phyloP scores from a whole-genome alignment of 129 eudicot species.

The Scalesia atractyloides region DNA sequence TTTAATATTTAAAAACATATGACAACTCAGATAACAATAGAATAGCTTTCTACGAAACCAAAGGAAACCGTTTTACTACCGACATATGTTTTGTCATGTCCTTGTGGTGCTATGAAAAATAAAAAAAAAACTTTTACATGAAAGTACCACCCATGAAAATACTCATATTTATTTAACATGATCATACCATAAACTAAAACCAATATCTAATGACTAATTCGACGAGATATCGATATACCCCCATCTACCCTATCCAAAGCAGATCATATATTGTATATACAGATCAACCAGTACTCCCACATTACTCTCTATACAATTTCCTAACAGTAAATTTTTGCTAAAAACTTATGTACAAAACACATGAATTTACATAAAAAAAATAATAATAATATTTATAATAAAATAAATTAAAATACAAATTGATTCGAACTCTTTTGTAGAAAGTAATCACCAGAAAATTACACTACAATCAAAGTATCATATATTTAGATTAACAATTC shows the following conservation, averaged over 20 bases:
- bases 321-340: background rate
- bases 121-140: background rate
- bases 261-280: conserved; percentile 20
- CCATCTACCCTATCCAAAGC: background rate
- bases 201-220: background rate
- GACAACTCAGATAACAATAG: background rate
- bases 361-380: background rate
- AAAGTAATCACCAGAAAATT: background rate
- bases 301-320: background rate
- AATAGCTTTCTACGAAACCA: background rate
- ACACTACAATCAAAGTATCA: background rate
- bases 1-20: background rate
- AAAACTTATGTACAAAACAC: background rate
- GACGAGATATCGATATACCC: background rate
- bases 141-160: background rate
- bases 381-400: background rate
- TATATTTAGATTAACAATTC: background rate
- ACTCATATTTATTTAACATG: background rate
- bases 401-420: background rate
- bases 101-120: background rate
- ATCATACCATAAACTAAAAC: background rate
- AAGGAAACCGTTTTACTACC: background rate
- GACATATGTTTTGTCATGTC: background rate
- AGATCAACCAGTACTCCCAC: conserved; percentile 24
- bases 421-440: background rate